Base-by-base conservation (phyloP, 2,329 filamentous ascomycete species). In the Sarocladium strictum region DNA sequence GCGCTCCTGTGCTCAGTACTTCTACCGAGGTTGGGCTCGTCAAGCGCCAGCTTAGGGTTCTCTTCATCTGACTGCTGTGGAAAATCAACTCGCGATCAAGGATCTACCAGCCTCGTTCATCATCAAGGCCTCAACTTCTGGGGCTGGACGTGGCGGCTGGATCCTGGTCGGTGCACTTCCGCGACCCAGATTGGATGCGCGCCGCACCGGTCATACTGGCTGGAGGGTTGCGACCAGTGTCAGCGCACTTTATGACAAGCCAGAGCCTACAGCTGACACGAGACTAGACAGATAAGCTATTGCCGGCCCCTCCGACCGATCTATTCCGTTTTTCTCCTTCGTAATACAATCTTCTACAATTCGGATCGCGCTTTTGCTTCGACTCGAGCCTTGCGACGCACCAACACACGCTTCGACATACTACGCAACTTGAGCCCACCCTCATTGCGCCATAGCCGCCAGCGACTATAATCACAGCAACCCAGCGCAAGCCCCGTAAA, bases 181-280 rank as follows among this genome's bases (percentile, higher is more conserved):
- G 43, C 43, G 43, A 47, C 43, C 43, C 43, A 47, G 43, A 11
- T 21, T 15, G 24, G 43, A 47, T 47, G 43, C 43, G 43, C 43
- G 12, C 12, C 24, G 43, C 24, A 27, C 43, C 43, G 21, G 43
- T 15, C 43, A 47, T 15, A 12, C 43, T 15, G 24, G 24, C 43
- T 11, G 21, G 43, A 24, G 43, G 21, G n/a, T 23, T 47, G 17
- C 43, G 21, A 27, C 10, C 21, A 47, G 40, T 6, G 15, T 15
- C 15, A 19, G 21, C 40, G 17, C 43, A 9, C 10, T 26, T n/a
- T 11, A 27, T 47, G 17, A 29, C 19, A 47, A 10, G 10, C 3
- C 21, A 7, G 35, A 23, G 14, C 43, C 3, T 47, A 27, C n/a
- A 47, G 43, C 43, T 47, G 43, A 47, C 43, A 24, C 43, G 43